phyloP scores from a whole-genome alignment of 257 asterid species.

The Vinca minor region DNA sequence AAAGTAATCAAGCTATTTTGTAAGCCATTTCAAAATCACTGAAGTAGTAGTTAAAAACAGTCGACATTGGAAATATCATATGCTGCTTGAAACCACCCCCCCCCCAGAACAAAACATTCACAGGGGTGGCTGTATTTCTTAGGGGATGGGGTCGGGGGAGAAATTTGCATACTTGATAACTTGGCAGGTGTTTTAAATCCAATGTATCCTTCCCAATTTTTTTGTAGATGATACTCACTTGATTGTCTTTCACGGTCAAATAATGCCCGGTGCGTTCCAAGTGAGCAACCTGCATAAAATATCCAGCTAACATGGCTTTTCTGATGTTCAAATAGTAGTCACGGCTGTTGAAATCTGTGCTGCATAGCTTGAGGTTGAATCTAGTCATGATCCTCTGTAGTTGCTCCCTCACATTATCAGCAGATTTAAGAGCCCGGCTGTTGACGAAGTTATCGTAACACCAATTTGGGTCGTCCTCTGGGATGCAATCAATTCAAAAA shows the following conservation, averaged over 20 bases:
- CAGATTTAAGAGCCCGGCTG: constrained; percentile 74
- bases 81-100: background rate
- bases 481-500: constrained; percentile 1
- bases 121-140: background rate
- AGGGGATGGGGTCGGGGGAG: background rate
- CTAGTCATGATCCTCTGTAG: constrained; percentile 90
- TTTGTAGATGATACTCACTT: constrained; percentile 31
- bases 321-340: constrained; percentile 92
- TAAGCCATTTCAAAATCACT: background rate
- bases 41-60: background rate
- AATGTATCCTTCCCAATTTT: background rate
- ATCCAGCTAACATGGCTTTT: constrained; percentile 99
- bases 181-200: background rate
- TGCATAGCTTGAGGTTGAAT: constrained; percentile 83
- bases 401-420: constrained; percentile 92
- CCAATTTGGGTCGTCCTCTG: constrained; percentile 95
- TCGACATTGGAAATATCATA: background rate
- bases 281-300: constrained; percentile 99
- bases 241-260: constrained; percentile 92
- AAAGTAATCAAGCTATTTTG: background rate
- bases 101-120: background rate
- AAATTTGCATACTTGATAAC: background rate
- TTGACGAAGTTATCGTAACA: constrained; percentile 86
- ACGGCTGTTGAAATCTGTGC: constrained; percentile 93
- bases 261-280: constrained; percentile 84